Evolutionary conservation across 2,329 filamentous ascomycete genomes (phyloP).

Genomic region (Mariannaea elegans): DNA sequence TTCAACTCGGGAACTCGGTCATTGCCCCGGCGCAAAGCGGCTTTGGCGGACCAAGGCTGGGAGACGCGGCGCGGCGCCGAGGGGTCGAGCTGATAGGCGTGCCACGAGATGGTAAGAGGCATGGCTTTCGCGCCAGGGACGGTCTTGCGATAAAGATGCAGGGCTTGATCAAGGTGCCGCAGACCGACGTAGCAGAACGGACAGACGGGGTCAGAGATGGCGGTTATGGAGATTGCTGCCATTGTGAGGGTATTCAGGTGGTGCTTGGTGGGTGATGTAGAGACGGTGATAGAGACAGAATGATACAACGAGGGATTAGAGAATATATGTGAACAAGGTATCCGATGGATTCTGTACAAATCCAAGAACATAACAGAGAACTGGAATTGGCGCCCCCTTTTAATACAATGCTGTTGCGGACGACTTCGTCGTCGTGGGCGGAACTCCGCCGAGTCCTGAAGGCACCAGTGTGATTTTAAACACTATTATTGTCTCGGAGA

Average conservation of each 20-base stretch:
- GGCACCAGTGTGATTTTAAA: background rate
- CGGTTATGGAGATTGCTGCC: constrained; percentile 79
- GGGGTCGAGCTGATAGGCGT: constrained; percentile 83
- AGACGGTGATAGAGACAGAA: background rate
- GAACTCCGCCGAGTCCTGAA: constrained; percentile 32
- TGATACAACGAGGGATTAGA: no score
- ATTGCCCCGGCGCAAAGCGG: constrained; percentile 72
- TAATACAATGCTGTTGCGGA: background rate
- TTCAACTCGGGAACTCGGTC: constrained; percentile 67
- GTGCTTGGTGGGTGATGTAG: background rate
- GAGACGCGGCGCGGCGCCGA: constrained; percentile 56
- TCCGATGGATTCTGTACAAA: no score
- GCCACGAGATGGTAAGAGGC: constrained; percentile 78
- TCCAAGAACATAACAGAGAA: no score
- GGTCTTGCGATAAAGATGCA: constrained; percentile 69
- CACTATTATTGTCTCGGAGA: background rate
- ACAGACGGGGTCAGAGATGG: constrained; percentile 85
- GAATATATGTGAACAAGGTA: no score
- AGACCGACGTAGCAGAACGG: constrained; percentile 85
- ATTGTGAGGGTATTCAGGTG: constrained; percentile 52
- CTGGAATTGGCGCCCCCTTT: background rate
- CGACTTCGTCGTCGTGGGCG: constrained; percentile 20
- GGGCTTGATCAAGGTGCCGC: constrained; percentile 76
- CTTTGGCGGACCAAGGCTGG: constrained; percentile 59
- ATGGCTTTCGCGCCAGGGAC: constrained; percentile 68